A percentile compares a stretch with the other conserved stretches of the same genome.
Conservation (phyloP, 768 basidiomycete species). For the Pholiota conissans region DNA sequence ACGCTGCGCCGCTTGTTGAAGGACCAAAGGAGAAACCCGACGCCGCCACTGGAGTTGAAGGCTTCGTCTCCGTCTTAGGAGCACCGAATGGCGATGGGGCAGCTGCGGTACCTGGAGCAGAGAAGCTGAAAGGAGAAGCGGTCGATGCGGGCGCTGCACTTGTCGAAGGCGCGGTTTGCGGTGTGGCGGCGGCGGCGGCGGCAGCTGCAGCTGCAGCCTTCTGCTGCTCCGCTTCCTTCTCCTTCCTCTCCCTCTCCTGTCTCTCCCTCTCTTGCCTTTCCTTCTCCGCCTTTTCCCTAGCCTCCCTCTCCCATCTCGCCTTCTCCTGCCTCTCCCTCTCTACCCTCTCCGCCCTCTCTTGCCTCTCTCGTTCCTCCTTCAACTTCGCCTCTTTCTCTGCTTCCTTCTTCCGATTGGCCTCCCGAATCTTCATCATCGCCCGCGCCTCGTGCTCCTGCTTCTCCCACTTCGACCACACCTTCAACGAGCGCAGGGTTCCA, state of each 20-base stretch:
- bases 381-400: slow-evolving; percentile 43
- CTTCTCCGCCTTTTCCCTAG: slow-evolving; percentile 16
- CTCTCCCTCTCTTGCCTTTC: slow-evolving; percentile 31
- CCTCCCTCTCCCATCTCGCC: slow-evolving; percentile 15
- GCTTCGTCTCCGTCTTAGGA: not conserved
- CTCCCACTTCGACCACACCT: slow-evolving; percentile 77
- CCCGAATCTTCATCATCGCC: slow-evolving; percentile 71
- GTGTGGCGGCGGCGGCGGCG: too few species aligned
- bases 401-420: slow-evolving; percentile 45
- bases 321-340: slow-evolving; percentile 23
- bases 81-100: slow-evolving; percentile 1
- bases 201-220: slow-evolving; percentile 7
- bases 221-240: slow-evolving; percentile 12
- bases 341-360: slow-evolving; percentile 25
- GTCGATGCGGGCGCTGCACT: too few species aligned
- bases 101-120: not conserved
- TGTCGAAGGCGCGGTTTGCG: too few species aligned
- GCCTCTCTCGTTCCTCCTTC: slow-evolving; percentile 45
- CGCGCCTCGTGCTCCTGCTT: slow-evolving; percentile 83
- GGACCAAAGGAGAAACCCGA: slow-evolving; percentile 7
- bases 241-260: slow-evolving; percentile 14
- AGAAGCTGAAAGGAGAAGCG: too few species aligned
- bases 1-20: slow-evolving; percentile 1
- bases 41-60: not conserved
- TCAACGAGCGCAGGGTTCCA: slow-evolving; percentile 25